Conservation (phyloP, 2,329 filamentous ascomycete species). For the Claviceps spartinae region DNA sequence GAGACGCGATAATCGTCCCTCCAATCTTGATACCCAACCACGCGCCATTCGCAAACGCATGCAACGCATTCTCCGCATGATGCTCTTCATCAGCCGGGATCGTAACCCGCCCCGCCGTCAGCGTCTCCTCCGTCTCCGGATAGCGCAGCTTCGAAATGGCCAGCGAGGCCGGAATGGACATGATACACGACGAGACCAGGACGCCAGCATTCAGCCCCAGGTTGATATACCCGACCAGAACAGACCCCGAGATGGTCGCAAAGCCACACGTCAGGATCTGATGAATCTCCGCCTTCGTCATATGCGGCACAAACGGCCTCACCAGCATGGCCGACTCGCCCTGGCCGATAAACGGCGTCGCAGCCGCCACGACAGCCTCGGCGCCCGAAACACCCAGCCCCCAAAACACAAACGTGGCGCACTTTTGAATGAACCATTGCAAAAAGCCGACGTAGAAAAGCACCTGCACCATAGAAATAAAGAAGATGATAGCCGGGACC, state of each 20-base stretch:
- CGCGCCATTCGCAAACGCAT: conserved; percentile 73
- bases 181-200: conserved; percentile 81
- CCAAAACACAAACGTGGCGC: conserved; percentile 88
- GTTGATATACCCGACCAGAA: conserved; percentile 72
- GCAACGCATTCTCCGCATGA: conserved; percentile 64
- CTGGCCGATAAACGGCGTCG: conserved; percentile 87
- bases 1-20: conserved; percentile 64
- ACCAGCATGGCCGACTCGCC: conserved; percentile 91
- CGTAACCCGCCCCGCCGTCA: conserved; percentile 69
- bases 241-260: conserved; percentile 80
- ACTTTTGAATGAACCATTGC: conserved; percentile 83
- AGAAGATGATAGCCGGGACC: conserved; percentile 90
- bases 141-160: conserved; percentile 83
- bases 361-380: conserved; percentile 85
- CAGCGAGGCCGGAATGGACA: conserved; percentile 86
- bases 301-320: conserved; percentile 69
- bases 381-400: conserved; percentile 73
- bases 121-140: conserved; percentile 74
- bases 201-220: conserved; percentile 76
- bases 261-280: conserved; percentile 90
- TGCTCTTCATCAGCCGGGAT: conserved; percentile 69
- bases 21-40: conserved; percentile 81
- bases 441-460: conserved; percentile 68
- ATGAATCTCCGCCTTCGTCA: conserved; percentile 79
- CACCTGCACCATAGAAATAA: conserved; percentile 82